Evolutionary conservation across 2,329 filamentous ascomycete species (phyloP).

Genomic region (Bipolaris victoriae): DNA sequence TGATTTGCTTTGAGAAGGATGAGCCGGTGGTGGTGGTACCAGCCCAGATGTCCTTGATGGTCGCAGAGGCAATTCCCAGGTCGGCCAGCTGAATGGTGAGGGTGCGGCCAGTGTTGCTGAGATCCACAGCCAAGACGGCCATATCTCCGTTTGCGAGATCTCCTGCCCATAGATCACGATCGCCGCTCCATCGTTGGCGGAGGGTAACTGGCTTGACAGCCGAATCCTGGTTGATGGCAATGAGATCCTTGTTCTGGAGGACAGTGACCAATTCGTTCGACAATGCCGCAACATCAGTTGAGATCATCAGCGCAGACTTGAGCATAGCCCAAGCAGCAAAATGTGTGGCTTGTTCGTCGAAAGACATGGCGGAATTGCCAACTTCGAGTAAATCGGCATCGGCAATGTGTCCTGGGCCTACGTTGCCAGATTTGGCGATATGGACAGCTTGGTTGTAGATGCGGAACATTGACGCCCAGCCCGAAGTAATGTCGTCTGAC

Average conservation of each 20-base stretch:
- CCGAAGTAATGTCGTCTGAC: slow-evolving; percentile 24
- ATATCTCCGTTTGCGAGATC: slow-evolving; percentile 29
- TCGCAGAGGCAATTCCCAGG: slow-evolving; percentile 23
- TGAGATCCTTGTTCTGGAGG: slow-evolving; percentile 29
- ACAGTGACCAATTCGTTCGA: slow-evolving; percentile 21
- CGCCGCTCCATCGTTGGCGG: slow-evolving; percentile 25
- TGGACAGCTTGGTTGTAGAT: slow-evolving; percentile 31
- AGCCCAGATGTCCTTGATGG: slow-evolving; percentile 28
- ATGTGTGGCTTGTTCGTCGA: slow-evolving; percentile 31
- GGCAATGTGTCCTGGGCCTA: slow-evolving; percentile 26
- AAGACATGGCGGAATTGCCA: slow-evolving; percentile 25
- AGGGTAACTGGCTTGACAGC: slow-evolving; percentile 28
- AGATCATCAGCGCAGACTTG: slow-evolving; percentile 31
- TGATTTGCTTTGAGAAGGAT: slow-evolving; percentile 27
- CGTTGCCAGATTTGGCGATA: slow-evolving; percentile 22
- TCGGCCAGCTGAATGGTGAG: slow-evolving; percentile 22
- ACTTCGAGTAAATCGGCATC: slow-evolving; percentile 30
- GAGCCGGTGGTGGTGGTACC: slow-evolving; percentile 14
- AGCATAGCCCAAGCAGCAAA: slow-evolving; percentile 32
- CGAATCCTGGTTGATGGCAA: slow-evolving; percentile 29
- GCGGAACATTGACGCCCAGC: slow-evolving; percentile 25
- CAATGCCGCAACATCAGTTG: slow-evolving; percentile 21
- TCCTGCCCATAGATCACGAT: slow-evolving; percentile 28
- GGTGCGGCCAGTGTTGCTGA: slow-evolving; percentile 23
- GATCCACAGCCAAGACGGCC: slow-evolving; percentile 26